phyloP scores from a whole-genome alignment of 345 rosid genomes.

The Populus davidiana region DNA sequence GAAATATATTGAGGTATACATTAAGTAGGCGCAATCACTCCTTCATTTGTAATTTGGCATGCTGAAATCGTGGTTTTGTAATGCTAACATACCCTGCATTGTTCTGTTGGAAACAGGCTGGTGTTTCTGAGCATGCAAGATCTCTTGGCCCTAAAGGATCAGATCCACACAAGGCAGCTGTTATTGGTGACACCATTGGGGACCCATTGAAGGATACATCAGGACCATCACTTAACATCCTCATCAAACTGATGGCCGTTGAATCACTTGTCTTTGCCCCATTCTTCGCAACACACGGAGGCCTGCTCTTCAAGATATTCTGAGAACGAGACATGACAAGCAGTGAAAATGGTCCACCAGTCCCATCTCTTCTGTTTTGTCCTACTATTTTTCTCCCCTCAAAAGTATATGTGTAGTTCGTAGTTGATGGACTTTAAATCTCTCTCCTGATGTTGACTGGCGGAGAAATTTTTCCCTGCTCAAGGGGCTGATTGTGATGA shows the following conservation, averaged over 20 bases:
- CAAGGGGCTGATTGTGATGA: not conserved
- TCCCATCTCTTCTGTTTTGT: not conserved
- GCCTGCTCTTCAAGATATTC: slow-evolving; percentile 79
- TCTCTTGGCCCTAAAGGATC: slow-evolving; percentile 91
- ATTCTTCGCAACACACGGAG: slow-evolving; percentile 94
- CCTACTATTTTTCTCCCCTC: not conserved
- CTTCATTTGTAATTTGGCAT: not conserved
- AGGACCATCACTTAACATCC: slow-evolving; percentile 94
- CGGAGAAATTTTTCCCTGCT: not conserved
- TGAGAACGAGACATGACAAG: slow-evolving; percentile 5
- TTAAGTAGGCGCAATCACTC: not conserved
- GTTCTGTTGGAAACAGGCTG: slow-evolving; percentile 49
- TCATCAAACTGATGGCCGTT: slow-evolving; percentile 96
- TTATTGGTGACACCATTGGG: slow-evolving; percentile 90
- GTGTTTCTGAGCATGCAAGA: slow-evolving; percentile 86
- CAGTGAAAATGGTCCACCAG: not conserved
- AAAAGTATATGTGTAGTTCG: slow-evolving; percentile 5
- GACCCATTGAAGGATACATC: slow-evolving; percentile 98
- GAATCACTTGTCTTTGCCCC: slow-evolving; percentile 97
- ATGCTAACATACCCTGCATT: not conserved
- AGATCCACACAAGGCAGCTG: slow-evolving; percentile 95
- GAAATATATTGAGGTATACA: slow-evolving; percentile 89
- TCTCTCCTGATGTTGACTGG: slow-evolving; percentile 4
- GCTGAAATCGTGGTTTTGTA: not conserved
- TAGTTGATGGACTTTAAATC: slow-evolving; percentile 7